A percentile compares a stretch with the other conserved stretches of the same genome.
Conservation (phyloP, 495 filamentous ascomycete genomes). For the Choiromyces venosus region DNA sequence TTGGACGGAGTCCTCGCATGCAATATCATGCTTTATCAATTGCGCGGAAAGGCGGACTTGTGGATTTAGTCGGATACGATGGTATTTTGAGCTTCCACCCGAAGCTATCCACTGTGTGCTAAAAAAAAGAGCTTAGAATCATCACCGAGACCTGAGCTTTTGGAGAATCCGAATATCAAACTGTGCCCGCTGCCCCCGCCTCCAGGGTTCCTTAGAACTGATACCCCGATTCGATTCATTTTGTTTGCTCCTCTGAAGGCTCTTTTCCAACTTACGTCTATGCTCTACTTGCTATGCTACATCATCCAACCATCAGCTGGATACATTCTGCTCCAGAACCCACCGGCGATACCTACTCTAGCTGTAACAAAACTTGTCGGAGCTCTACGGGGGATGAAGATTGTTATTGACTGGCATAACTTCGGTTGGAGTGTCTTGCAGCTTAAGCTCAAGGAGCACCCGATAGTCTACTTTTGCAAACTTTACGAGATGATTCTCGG, state of each 20-base stretch:
- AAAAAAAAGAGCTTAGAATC: constrained; percentile 37
- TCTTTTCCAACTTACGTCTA: constrained; percentile 64
- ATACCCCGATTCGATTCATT: constrained; percentile 68
- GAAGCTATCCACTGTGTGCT: constrained; percentile 1
- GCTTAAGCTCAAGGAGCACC: constrained; percentile 61
- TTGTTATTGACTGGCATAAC: constrained; percentile 98
- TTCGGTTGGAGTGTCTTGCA: constrained; percentile 91
- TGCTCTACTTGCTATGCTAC: constrained; percentile 69
- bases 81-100: constrained; percentile 49
- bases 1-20: constrained; percentile 95
- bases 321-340: constrained; percentile 58
- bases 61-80: constrained; percentile 81
- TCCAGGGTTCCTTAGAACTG: constrained; percentile 59
- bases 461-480: constrained; percentile 66
- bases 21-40: constrained; percentile 96
- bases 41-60: constrained; percentile 71
- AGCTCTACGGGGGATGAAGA: constrained; percentile 68
- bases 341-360: constrained; percentile 88
- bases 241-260: constrained; percentile 81
- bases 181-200: constrained; percentile 61
- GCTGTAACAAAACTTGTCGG: constrained; percentile 66
- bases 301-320: constrained; percentile 55
- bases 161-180: constrained; percentile 58
- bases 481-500: constrained; percentile 71
- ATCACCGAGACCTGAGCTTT: constrained; percentile 66